Evolutionary conservation across 768 basidiomycete species (phyloP).

Genomic region (Pleurotus pulmonarius): DNA sequence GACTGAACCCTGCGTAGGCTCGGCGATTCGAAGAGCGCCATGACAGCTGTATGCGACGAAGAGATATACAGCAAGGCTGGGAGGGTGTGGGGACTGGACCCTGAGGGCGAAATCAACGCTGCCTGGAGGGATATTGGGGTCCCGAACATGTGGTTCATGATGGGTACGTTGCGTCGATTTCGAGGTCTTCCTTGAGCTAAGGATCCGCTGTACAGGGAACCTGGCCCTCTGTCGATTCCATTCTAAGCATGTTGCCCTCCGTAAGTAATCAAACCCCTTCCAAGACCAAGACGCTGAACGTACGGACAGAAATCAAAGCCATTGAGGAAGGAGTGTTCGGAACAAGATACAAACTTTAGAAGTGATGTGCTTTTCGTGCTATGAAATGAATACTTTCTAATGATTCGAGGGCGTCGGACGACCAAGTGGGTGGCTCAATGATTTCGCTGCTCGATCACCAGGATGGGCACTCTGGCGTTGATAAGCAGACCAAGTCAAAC

Average conservation of each 20-base stretch:
- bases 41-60: slow-evolving; percentile 44
- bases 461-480: no score
- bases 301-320: slow-evolving; percentile 63
- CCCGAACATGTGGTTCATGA: slow-evolving; percentile 55
- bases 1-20: slow-evolving; percentile 28
- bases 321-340: slow-evolving; percentile 50
- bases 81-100: slow-evolving; percentile 57
- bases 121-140: slow-evolving; percentile 48
- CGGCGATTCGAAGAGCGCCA: slow-evolving; percentile 34
- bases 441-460: no score
- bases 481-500: no score
- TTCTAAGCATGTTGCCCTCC: slow-evolving; percentile 64
- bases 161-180: slow-evolving; percentile 32
- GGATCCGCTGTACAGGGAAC: slow-evolving; percentile 37
- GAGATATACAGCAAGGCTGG: slow-evolving; percentile 42
- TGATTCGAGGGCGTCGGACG: no score
- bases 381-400: no score
- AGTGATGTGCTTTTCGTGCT: no score
- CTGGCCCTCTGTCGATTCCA: slow-evolving; percentile 61
- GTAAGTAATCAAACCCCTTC: slow-evolving; percentile 36
- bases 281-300: background rate
- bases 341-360: slow-evolving; percentile 14
- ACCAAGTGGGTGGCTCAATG: no score
- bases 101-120: slow-evolving; percentile 59
- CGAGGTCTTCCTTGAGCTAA: background rate